Base-by-base conservation (phyloP, 345 rosid genomes). In the Populus euphratica region DNA sequence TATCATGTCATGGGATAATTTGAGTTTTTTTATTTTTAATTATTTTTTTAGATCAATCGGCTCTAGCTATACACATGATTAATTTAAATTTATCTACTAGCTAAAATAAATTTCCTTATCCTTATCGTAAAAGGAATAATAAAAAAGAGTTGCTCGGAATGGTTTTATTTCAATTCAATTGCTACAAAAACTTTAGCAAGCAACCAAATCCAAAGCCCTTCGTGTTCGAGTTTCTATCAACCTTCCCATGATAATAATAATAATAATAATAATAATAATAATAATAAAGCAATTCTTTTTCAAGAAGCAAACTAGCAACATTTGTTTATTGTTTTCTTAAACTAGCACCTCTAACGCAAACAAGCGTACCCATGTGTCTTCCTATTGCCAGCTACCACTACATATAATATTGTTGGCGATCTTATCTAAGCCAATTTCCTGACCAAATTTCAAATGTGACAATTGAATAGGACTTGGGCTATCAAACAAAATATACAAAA, bases 1-100 rank as follows among this genome's bases (percentile, higher is more conserved):
- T 33, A 4, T 4, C 0, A 33, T 0, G 0, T 33, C 5, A 4
- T 5, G 0, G 5, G 35, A 4, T 0, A 33, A 33, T 4, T 33
- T 33, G 5, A 33, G 36, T 33, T 4, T 4, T 2, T 33, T 33
- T 33, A 33, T 33, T 3, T 33, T 33, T 33, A 33, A 33, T 33
- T 33, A 5, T 4, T 4, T 33, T 2, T 33, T 33, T 33, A 33
- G 5, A 33, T 33, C 5, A 33, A 33, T 0, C 5, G 36, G 0
- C 0, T 33, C 5, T 0, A 4, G 36, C 5, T 33, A 33, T 5
- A 33, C 36, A 33, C 36, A 33, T 33, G 1, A 33, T 33, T 5
- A 33, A 33, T 33, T 5, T 5, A 5, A 5, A 33, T 33, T 33
- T 33, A 33, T 33, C 4, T 33, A 33, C 3, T 33, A 33, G 35